Percentiles rank a stretch among this genome's conserved stretches.
phyloP scores from a whole-genome alignment of 1,284 basidiomycete genomes.

The Ceratobasidium sp. region DNA sequence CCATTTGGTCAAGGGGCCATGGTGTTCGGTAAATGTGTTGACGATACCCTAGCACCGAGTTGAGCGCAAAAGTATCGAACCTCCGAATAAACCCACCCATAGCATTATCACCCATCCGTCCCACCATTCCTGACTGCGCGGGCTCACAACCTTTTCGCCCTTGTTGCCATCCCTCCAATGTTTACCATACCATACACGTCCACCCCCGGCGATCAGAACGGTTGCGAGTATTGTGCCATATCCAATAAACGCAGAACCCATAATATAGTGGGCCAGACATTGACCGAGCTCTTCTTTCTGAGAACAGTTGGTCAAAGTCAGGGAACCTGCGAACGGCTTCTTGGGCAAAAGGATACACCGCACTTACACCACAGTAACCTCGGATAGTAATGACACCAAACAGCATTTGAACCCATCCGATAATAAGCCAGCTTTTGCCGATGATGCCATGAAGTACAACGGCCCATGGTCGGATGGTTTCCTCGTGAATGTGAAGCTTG shows the following conservation, averaged over 20 bases:
- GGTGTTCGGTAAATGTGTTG: slow-evolving; percentile 95
- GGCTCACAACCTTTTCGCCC: slow-evolving; percentile 34
- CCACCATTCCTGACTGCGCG: slow-evolving; percentile 80
- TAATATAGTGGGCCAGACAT: slow-evolving; percentile 61
- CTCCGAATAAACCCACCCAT: slow-evolving; percentile 67
- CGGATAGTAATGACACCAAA: slow-evolving; percentile 51
- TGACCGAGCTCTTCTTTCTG: slow-evolving; percentile 71
- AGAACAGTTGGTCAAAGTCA: slow-evolving; percentile 44
- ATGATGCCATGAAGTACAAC: slow-evolving; percentile 79
- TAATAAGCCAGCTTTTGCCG: slow-evolving; percentile 84
- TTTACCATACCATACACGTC: slow-evolving; percentile 68
- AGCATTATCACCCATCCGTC: slow-evolving; percentile 88
- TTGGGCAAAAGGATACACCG: slow-evolving; percentile 43
- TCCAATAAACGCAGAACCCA: slow-evolving; percentile 77
- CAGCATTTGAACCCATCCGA: slow-evolving; percentile 82
- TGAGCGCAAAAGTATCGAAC: background rate
- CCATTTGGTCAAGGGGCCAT: slow-evolving; percentile 66
- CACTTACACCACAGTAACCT: slow-evolving; percentile 39
- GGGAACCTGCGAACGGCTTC: slow-evolving; percentile 41
- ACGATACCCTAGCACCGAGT: slow-evolving; percentile 66
- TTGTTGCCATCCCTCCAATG: slow-evolving; percentile 46
- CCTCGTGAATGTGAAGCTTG: slow-evolving; percentile 90
- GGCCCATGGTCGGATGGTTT: slow-evolving; percentile 74
- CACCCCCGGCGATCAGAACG: slow-evolving; percentile 81
- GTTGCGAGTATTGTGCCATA: slow-evolving; percentile 88